A percentile compares a stretch with the other conserved stretches of the same genome.
These are phyloP conservation scores for Orbilia brochopaga DNA, from an alignment of 2,329 filamentous ascomycete species.

Conservation along the genomic window DNA sequence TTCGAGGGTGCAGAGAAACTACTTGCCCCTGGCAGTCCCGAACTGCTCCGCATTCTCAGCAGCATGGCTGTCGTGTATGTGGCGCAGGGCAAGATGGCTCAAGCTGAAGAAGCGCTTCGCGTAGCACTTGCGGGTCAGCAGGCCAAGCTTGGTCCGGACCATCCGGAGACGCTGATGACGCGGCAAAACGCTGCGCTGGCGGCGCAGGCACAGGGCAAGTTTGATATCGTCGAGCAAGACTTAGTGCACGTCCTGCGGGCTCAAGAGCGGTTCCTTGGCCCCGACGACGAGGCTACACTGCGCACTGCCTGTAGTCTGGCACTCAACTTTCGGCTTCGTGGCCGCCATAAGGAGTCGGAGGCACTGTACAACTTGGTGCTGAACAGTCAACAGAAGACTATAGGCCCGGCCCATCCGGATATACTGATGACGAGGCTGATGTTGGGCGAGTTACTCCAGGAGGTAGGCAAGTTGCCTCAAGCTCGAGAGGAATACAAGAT, in stretches of 20 bases:
- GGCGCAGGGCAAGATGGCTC: background rate
- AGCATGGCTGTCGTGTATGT: slow-evolving; percentile 11
- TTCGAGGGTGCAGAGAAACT: background rate
- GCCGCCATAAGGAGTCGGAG: background rate
- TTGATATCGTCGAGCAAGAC: slow-evolving; percentile 7
- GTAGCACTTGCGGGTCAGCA: slow-evolving; percentile 10
- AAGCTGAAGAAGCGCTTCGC: slow-evolving; percentile 15
- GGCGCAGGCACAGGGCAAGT: slow-evolving; percentile 5
- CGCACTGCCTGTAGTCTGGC: slow-evolving; percentile 14
- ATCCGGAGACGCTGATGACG: slow-evolving; percentile 7
- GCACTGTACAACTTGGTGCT: slow-evolving; percentile 6
- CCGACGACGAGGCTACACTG: slow-evolving; percentile 7
- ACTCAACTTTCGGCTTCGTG: slow-evolving; percentile 2
- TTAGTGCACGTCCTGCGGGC: slow-evolving; percentile 2
- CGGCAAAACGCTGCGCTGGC: slow-evolving; percentile 13
- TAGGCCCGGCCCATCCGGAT: background rate
- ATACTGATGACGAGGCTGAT: slow-evolving; percentile 13
- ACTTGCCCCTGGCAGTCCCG: slow-evolving; percentile 9
- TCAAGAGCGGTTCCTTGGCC: slow-evolving; percentile 6
- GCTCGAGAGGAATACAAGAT: slow-evolving; percentile 9
- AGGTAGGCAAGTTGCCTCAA: slow-evolving; percentile 4
- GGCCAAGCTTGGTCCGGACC: slow-evolving; percentile 9
- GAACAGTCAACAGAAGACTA: background rate
- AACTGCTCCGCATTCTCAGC: slow-evolving; percentile 15
- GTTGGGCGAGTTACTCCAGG: slow-evolving; percentile 7